Percentiles rank a stretch among this genome's conserved stretches.
Conservation (phyloP, 2,329 filamentous ascomycete species). For the Trichothecium roseum region DNA sequence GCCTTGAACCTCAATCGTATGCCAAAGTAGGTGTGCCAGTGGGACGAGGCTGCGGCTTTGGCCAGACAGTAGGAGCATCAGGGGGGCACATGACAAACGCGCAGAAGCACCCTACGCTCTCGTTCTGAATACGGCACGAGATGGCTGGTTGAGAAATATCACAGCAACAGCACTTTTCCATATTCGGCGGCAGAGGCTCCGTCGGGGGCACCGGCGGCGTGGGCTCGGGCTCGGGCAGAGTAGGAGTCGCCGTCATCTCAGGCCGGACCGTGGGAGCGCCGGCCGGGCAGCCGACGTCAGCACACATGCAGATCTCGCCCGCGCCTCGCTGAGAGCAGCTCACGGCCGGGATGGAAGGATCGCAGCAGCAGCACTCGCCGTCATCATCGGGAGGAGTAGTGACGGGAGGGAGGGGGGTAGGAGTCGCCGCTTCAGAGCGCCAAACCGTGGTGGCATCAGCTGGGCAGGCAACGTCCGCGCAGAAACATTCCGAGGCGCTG, state of each 20-base stretch:
- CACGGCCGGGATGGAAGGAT: conserved; percentile 12
- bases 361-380: conserved; percentile 22
- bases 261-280: conserved; percentile 9
- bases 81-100: conserved; percentile 11
- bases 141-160: conserved; percentile 13
- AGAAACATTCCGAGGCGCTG: conserved; percentile 14
- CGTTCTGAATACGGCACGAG: conserved; percentile 10
- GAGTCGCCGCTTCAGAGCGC: no score
- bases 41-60: conserved; percentile 1
- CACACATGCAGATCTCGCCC: background rate
- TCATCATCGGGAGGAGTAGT: conserved; percentile 3
- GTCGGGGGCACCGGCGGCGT: background rate
- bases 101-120: conserved; percentile 16
- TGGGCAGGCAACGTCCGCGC: conserved; percentile 15
- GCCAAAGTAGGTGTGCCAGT: no score
- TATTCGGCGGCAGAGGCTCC: background rate
- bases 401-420: background rate
- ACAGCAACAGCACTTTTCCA: conserved; percentile 23
- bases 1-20: no score
- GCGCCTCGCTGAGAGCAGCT: conserved; percentile 11
- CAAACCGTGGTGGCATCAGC: conserved; percentile 9
- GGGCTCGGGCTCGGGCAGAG: conserved; percentile 1
- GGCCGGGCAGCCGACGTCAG: conserved; percentile 9
- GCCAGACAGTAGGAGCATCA: conserved; percentile 7
- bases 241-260: background rate